phyloP scores from a whole-genome alignment of 2,329 filamentous ascomycete species.

The Penicillium palitans region DNA sequence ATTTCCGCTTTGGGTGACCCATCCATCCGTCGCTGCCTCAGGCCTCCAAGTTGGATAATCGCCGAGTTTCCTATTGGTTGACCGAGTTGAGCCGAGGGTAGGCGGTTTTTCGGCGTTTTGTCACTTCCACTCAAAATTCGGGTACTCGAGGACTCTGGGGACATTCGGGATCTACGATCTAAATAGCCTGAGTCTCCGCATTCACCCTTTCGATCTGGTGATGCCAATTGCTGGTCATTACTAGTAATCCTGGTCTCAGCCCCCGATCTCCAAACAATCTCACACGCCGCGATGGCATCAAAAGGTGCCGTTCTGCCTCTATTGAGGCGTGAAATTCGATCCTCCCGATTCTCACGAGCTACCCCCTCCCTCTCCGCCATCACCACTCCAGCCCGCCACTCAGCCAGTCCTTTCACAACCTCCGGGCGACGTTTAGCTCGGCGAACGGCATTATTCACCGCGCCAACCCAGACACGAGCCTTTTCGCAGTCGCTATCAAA shows the following conservation, averaged over 20 bases:
- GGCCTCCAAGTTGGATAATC: slow-evolving; percentile 27
- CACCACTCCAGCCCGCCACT: slow-evolving; percentile 21
- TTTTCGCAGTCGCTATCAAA: slow-evolving; percentile 49
- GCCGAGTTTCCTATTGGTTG: slow-evolving; percentile 30
- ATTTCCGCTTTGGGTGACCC: background rate
- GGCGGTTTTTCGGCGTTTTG: slow-evolving; percentile 29
- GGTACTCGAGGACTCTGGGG: slow-evolving; percentile 25
- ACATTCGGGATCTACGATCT: slow-evolving; percentile 2
- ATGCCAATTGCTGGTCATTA: slow-evolving; percentile 20
- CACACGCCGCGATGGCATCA: slow-evolving; percentile 39
- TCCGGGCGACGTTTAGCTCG: slow-evolving; percentile 21
- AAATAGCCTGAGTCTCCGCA: slow-evolving; percentile 9
- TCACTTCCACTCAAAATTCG: slow-evolving; percentile 23
- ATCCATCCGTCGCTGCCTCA: background rate
- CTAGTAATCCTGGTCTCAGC: slow-evolving; percentile 11
- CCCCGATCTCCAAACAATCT: background rate
- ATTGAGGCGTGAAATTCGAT: slow-evolving; percentile 43
- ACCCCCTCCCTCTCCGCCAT: slow-evolving; percentile 28
- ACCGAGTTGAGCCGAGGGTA: slow-evolving; percentile 21
- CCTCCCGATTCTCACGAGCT: slow-evolving; percentile 32
- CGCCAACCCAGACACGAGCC: slow-evolving; percentile 37
- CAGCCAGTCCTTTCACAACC: slow-evolving; percentile 22
- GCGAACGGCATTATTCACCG: slow-evolving; percentile 25
- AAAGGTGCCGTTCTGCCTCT: slow-evolving; percentile 44
- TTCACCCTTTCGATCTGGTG: slow-evolving; percentile 5